Percentiles rank a stretch among this genome's conserved stretches.
These are phyloP conservation scores for Gracilariopsis chorda DNA, from an alignment of 23 red algal genomes.

Conservation along the genomic window DNA sequence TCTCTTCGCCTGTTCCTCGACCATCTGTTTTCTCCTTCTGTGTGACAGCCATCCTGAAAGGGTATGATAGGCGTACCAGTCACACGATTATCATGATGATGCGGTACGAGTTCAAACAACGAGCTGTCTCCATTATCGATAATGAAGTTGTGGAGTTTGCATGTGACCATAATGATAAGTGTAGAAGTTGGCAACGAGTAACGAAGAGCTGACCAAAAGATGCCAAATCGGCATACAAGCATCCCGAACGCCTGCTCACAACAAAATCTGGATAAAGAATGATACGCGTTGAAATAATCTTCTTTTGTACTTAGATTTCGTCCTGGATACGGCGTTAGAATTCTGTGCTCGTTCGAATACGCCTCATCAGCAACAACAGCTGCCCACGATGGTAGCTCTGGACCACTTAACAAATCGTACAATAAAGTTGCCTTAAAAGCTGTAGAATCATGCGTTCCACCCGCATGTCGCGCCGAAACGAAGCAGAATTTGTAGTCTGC, in stretches of 20 bases:
- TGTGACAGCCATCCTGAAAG: not conserved
- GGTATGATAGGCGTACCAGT: slow-evolving; percentile 13
- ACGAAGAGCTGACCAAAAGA: slow-evolving; percentile 10
- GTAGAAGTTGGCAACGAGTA: not conserved
- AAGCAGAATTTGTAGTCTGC: slow-evolving; percentile 34
- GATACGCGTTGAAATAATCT: slow-evolving; percentile 14
- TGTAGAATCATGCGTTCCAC: slow-evolving; percentile 11
- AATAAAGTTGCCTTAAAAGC: not conserved
- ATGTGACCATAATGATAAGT: slow-evolving; percentile 4
- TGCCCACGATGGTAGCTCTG: not conserved
- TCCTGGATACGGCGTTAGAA: not conserved
- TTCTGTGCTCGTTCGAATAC: not conserved
- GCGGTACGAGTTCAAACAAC: slow-evolving; percentile 1
- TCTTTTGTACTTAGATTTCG: not conserved
- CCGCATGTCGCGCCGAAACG: slow-evolving; percentile 10
- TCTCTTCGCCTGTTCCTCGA: no score
- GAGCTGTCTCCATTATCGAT: not conserved
- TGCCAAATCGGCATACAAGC: slow-evolving; percentile 20
- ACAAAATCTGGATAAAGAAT: not conserved
- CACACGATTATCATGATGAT: slow-evolving; percentile 25
- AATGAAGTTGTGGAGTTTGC: slow-evolving; percentile 38
- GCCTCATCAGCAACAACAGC: not conserved
- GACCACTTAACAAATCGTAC: not conserved
- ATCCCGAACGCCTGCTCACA: slow-evolving; percentile 40
- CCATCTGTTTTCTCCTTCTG: no score